Evolutionary conservation across 2,329 filamentous ascomycete genomes (phyloP).

Genomic region (Fusarium circinatum): DNA sequence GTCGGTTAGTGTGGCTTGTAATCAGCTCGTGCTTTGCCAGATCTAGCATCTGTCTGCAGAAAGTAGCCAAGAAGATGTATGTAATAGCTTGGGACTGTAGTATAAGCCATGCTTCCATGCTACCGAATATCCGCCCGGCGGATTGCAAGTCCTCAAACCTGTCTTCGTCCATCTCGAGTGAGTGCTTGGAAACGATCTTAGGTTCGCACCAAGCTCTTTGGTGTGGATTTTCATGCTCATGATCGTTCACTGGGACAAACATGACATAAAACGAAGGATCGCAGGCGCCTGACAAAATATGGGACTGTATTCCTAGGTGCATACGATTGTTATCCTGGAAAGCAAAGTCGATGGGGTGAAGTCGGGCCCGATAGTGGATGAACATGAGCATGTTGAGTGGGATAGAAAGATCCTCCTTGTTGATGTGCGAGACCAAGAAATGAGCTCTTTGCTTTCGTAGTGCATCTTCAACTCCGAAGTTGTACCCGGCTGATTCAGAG

Average conservation of each 20-base stretch:
- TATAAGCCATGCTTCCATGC: constrained; percentile 30
- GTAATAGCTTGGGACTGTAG: constrained; percentile 32
- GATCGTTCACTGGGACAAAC: neutral
- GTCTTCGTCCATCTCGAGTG: neutral
- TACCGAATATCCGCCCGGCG: neutral
- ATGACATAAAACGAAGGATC: neutral
- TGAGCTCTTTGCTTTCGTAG: constrained; percentile 21
- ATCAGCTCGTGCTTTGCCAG: neutral
- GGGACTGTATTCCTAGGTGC: constrained; percentile 27
- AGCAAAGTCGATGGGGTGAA: constrained; percentile 11
- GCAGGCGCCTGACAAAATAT: constrained; percentile 30
- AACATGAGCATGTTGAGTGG: constrained; percentile 33
- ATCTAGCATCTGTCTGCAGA: constrained; percentile 22
- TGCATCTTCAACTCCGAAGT: constrained; percentile 14
- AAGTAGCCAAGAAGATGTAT: constrained; percentile 21
- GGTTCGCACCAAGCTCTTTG: neutral
- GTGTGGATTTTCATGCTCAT: neutral
- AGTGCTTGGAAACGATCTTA: neutral
- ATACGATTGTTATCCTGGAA: constrained; percentile 28
- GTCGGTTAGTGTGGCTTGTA: neutral
- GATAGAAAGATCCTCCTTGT: constrained; percentile 27
- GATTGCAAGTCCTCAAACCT: neutral
- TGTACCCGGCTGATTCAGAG: neutral
- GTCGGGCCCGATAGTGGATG: constrained; percentile 34
- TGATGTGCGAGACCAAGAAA: constrained; percentile 40